These are phyloP conservation scores for Chalciporus pseudorubinellus DNA, from an alignment of 768 basidiomycete species.

Conservation along the genomic window DNA sequence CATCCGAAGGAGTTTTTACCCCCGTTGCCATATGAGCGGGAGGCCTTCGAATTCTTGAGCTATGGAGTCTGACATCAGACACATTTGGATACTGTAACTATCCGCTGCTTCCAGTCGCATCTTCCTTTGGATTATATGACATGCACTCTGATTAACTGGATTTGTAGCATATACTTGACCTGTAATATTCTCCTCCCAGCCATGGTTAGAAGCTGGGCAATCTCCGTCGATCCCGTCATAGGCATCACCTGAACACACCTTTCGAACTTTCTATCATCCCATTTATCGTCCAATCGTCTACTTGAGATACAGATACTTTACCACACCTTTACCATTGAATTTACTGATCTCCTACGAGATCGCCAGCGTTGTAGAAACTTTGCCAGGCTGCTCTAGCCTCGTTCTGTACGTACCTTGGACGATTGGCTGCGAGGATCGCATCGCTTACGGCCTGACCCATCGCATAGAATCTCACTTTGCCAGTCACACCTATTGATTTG, in stretches of 20 bases:
- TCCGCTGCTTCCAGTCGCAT: slow-evolving; percentile 3
- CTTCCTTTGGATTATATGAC: slow-evolving; percentile 6
- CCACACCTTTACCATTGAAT: not conserved
- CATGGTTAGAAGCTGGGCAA: slow-evolving; percentile 19
- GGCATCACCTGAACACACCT: not conserved
- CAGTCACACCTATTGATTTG: not conserved
- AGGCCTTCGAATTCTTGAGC: slow-evolving; percentile 16
- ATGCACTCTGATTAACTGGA: slow-evolving; percentile 11
- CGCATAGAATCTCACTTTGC: not conserved
- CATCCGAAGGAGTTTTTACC: slow-evolving; percentile 16
- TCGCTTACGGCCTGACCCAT: not conserved
- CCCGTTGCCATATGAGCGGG: slow-evolving; percentile 30
- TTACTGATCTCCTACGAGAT: not conserved
- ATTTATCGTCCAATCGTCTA: not conserved
- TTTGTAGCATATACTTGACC: slow-evolving; percentile 22
- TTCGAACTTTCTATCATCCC: not conserved
- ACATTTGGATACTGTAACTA: slow-evolving; percentile 16
- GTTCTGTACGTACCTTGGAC: slow-evolving; percentile 2
- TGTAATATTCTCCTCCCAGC: slow-evolving; percentile 23
- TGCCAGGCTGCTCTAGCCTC: not conserved
- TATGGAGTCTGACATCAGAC: slow-evolving; percentile 8
- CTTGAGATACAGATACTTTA: not conserved
- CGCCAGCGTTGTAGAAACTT: not conserved
- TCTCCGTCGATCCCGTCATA: slow-evolving; percentile 14
- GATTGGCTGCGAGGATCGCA: slow-evolving; percentile 10